These are phyloP conservation scores for Seminavis robusta DNA, from an alignment of 108 stramenopile species.

Conservation along the genomic window DNA sequence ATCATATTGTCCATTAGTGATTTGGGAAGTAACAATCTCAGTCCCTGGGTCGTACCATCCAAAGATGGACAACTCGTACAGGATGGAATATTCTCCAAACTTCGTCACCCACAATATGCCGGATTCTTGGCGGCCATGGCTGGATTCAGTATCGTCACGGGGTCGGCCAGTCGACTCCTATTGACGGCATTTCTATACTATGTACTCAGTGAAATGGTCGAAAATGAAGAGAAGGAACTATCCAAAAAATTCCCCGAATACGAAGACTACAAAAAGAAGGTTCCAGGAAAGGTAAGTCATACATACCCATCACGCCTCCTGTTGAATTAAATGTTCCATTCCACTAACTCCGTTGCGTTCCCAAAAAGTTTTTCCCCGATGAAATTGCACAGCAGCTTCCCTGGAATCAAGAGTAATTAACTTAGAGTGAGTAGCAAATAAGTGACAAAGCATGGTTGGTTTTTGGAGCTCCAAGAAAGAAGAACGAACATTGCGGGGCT, in stretches of 20 bases:
- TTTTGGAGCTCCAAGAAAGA: no score
- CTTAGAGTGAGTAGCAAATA: no score
- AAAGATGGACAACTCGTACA: slow-evolving; percentile 22
- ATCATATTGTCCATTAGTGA: slow-evolving; percentile 29
- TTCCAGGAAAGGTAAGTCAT: slow-evolving; percentile 38
- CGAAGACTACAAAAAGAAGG: slow-evolving; percentile 20
- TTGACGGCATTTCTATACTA: slow-evolving; percentile 36
- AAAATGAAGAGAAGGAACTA: slow-evolving; percentile 50
- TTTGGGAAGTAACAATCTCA: slow-evolving; percentile 37
- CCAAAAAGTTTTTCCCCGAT: no score
- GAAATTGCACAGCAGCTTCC: no score
- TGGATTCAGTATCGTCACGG: slow-evolving; percentile 47
- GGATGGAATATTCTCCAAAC: slow-evolving; percentile 41
- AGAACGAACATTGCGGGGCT: no score
- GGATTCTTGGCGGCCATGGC: slow-evolving; percentile 34
- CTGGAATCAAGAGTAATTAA: no score
- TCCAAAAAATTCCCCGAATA: slow-evolving; percentile 31
- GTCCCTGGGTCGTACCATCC: slow-evolving; percentile 50
- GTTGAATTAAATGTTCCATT: no score
- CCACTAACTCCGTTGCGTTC: no score
- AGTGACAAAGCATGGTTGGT: no score
- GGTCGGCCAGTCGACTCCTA: slow-evolving; percentile 36
- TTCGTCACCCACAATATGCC: slow-evolving; percentile 76
- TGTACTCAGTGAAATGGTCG: slow-evolving; percentile 46
- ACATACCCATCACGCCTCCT: no score